These are phyloP conservation scores for Globisporangium polare DNA, from an alignment of 352 stramenopile species.

Conservation along the genomic window DNA sequence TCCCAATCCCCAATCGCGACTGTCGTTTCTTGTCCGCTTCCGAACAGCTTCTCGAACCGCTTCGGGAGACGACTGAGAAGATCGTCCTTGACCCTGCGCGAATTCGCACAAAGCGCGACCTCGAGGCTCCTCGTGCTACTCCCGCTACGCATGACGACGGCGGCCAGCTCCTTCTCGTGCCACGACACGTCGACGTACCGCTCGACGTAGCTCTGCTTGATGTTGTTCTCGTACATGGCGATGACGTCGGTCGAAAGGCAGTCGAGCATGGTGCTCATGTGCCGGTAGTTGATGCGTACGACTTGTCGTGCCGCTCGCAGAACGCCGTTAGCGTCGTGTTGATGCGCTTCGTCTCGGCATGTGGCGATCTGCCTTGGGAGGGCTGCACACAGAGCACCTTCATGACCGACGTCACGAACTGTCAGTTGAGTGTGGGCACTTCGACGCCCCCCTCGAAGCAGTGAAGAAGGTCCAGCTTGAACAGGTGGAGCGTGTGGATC, in stretches of 20 bases:
- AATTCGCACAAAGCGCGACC: background rate
- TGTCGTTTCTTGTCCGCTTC: no score
- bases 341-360: background rate
- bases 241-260: background rate
- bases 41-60: background rate
- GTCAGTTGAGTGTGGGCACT: background rate
- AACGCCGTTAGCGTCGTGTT: background rate
- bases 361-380: background rate
- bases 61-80: background rate
- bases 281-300: background rate
- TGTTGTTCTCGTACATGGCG: background rate
- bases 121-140: background rate
- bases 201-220: background rate
- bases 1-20: no score
- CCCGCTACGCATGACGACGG: background rate
- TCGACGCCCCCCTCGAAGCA: background rate
- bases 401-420: background rate
- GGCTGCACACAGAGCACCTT: background rate
- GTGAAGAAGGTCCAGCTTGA: background rate
- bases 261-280: background rate
- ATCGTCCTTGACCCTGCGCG: background rate
- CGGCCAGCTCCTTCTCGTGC: background rate
- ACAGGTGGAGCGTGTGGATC: background rate
- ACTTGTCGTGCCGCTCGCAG: background rate
- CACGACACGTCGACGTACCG: background rate